phyloP scores from a whole-genome alignment of 78 protist genomes.

The Anaeramoeba ignava region DNA sequence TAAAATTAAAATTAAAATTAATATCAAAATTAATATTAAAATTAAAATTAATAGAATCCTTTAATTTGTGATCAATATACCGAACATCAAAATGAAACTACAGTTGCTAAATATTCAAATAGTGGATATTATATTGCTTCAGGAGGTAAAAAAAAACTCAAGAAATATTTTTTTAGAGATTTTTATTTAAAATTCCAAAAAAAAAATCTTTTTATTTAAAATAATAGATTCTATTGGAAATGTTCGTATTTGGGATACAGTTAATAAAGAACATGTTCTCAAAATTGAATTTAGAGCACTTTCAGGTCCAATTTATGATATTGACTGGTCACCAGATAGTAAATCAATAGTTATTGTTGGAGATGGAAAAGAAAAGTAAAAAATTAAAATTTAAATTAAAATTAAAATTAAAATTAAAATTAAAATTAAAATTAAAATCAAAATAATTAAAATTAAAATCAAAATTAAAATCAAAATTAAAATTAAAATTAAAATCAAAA shows the following conservation, averaged over 20 bases:
- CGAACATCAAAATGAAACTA: conserved; percentile 59
- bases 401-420: too few species aligned
- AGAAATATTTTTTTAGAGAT: too few species aligned
- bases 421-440: too few species aligned
- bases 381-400: too few species aligned
- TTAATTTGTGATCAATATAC: conserved; percentile 47
- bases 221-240: conserved; percentile 51
- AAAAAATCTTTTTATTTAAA: too few species aligned
- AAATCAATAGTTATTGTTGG: conserved; percentile 80
- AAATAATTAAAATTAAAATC: too few species aligned
- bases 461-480: too few species aligned
- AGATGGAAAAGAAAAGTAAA: conserved; percentile 65
- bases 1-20: too few species aligned
- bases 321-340: conserved; percentile 76
- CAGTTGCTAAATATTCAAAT: conserved; percentile 72
- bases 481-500: too few species aligned
- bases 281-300: conserved; percentile 52
- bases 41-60: conserved; percentile 28
- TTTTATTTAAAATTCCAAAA: too few species aligned
- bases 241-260: conserved; percentile 75
- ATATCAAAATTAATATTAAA: too few species aligned
- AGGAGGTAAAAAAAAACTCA: conserved; percentile 47
- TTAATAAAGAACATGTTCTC: conserved; percentile 50
- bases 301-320: conserved; percentile 59
- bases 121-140: conserved; percentile 73